Conservation (phyloP, 2,329 filamentous ascomycete species). For the Colletotrichum filicis region DNA sequence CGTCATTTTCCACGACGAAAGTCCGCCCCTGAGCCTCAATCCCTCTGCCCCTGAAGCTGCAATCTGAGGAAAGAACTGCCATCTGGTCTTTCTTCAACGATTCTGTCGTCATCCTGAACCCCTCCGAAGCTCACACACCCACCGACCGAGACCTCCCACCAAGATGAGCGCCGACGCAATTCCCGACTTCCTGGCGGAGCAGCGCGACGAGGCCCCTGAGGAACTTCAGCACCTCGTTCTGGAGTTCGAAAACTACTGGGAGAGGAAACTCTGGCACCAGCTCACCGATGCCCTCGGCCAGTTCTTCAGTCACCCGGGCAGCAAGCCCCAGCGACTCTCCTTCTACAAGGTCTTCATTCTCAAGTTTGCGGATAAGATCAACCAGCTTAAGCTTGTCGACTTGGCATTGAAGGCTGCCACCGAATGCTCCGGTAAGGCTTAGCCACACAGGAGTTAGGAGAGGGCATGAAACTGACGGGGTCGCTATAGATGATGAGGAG, state of each 20-base stretch:
- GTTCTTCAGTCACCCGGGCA: constrained; percentile 87
- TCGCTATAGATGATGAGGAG: constrained; percentile 79
- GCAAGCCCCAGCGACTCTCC: constrained; percentile 83
- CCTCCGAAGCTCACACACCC: constrained; percentile 24
- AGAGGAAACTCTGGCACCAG: constrained; percentile 99
- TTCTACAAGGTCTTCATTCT: constrained; percentile 96
- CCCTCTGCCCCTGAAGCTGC: background rate
- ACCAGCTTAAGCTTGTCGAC: constrained; percentile 95
- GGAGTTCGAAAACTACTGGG: constrained; percentile 96
- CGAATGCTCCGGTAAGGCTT: constrained; percentile 77
- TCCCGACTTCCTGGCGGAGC: constrained; percentile 89
- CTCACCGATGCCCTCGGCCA: constrained; percentile 88
- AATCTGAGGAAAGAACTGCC: background rate
- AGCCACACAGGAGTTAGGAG: background rate
- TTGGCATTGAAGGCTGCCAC: constrained; percentile 88
- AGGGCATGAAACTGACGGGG: constrained; percentile 15
- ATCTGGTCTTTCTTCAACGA: background rate
- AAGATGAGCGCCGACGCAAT: constrained; percentile 88
- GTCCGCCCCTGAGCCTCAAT: background rate
- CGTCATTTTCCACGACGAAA: background rate
- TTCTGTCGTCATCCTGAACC: constrained; percentile 7
- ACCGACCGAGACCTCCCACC: constrained; percentile 9
- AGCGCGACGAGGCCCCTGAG: constrained; percentile 87
- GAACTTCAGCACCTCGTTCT: constrained; percentile 90
- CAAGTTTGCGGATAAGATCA: constrained; percentile 98